A percentile compares a stretch with the other conserved stretches of the same genome.
Conservation (phyloP, 371 early-diverging fungal genomes). For the Circinella umbellata region DNA sequence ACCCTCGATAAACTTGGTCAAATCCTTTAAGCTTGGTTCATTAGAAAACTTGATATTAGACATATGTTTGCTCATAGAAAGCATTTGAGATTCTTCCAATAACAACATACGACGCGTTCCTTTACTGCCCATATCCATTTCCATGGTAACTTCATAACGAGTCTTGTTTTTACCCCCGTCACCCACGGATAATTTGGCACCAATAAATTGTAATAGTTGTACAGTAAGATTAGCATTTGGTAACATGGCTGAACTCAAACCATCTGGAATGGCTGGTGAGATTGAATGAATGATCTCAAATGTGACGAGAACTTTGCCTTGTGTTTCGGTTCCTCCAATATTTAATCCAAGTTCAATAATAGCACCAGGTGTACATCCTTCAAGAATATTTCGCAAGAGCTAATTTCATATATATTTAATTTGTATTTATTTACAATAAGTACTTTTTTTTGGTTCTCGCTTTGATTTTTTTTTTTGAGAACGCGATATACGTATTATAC, state of each 20-base stretch:
- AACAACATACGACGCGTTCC: constrained; percentile 18
- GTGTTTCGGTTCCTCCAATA: constrained; percentile 21
- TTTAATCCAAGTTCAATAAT: constrained; percentile 65
- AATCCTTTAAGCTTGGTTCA: constrained; percentile 61
- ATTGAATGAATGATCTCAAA: constrained; percentile 58
- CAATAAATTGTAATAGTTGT: constrained; percentile 53
- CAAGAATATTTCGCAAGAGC: constrained; percentile 61
- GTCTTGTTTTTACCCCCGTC: constrained; percentile 44
- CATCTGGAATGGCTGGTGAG: constrained; percentile 39
- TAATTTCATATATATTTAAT: constrained; percentile 17
- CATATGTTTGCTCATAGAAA: constrained; percentile 30
- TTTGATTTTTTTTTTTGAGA: no score
- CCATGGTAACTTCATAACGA: constrained; percentile 42
- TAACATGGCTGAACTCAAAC: constrained; percentile 29
- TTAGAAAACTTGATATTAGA: constrained; percentile 42
- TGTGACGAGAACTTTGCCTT: constrained; percentile 39
- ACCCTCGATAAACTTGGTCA: constrained; percentile 48
- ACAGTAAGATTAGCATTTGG: constrained; percentile 59
- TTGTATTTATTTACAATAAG: not conserved
- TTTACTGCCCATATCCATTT: constrained; percentile 39
- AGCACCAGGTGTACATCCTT: constrained; percentile 60
- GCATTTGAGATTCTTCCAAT: constrained; percentile 12
- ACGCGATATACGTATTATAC: no score
- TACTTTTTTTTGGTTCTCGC: not conserved
- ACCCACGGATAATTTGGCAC: constrained; percentile 45